Evolutionary conservation across 2,329 filamentous ascomycete species (phyloP).

Genomic region (Hymenoscyphus linearis): DNA sequence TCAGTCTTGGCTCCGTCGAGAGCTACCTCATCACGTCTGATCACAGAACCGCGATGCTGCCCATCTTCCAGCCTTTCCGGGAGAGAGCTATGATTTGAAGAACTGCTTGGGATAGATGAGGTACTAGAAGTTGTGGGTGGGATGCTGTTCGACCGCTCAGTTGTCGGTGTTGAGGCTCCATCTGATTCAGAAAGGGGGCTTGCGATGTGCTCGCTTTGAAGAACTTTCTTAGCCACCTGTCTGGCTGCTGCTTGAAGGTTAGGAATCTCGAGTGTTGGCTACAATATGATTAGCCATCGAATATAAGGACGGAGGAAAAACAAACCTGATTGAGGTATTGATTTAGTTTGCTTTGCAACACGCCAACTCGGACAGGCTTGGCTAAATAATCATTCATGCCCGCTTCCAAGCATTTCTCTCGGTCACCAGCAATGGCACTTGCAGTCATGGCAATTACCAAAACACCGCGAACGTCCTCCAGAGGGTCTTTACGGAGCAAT

Average conservation of each 20-base stretch:
- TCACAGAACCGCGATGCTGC: neutral
- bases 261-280: slow-evolving; percentile 22
- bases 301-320: neutral
- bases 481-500: slow-evolving; percentile 69
- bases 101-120: neutral
- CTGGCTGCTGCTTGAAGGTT: slow-evolving; percentile 26
- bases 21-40: neutral
- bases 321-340: slow-evolving; percentile 47
- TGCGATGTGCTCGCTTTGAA: slow-evolving; percentile 8
- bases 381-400: slow-evolving; percentile 98
- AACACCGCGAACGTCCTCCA: slow-evolving; percentile 72
- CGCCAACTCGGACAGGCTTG: slow-evolving; percentile 86
- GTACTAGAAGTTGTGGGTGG: neutral
- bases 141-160: neutral
- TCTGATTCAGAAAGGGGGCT: neutral
- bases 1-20: neutral
- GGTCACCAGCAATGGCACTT: slow-evolving; percentile 86
- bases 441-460: slow-evolving; percentile 98
- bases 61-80: neutral
- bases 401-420: slow-evolving; percentile 90
- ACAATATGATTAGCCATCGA: neutral
- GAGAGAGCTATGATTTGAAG: neutral
- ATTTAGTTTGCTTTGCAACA: slow-evolving; percentile 78
- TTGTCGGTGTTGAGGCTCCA: neutral
- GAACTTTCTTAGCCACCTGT: slow-evolving; percentile 20